phyloP scores from a whole-genome alignment of 371 early-diverging fungal species.

The Mucor plumbeus region DNA sequence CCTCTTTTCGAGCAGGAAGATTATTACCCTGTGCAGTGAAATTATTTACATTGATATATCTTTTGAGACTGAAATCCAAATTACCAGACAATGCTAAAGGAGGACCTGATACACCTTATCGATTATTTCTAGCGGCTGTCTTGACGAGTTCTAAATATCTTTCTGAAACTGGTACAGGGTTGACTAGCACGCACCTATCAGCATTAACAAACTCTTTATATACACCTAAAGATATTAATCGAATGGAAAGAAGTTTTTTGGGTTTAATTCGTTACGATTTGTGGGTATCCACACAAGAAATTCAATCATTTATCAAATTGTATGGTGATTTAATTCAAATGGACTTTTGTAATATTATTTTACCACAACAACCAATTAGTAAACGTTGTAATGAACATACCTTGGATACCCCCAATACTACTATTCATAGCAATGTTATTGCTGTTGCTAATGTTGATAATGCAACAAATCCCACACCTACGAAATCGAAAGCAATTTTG shows the following conservation, averaged over 20 bases:
- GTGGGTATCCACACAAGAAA: conserved; percentile 30
- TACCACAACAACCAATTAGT: conserved; percentile 10
- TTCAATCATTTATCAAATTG: conserved; percentile 27
- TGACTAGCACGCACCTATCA: conserved; percentile 40
- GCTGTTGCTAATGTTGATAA: not conserved
- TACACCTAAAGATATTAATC: conserved; percentile 58
- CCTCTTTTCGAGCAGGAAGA: not conserved
- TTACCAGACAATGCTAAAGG: conserved; percentile 62
- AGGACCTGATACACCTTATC: conserved; percentile 67
- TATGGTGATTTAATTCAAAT: conserved; percentile 27
- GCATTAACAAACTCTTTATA: conserved; percentile 59
- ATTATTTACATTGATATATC: conserved; percentile 59
- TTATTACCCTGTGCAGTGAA: conserved; percentile 21
- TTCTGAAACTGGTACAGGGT: conserved; percentile 29
- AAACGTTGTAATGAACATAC: conserved; percentile 1
- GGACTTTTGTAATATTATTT: conserved; percentile 10
- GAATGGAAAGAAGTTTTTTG: conserved; percentile 70
- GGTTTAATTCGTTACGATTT: conserved; percentile 45
- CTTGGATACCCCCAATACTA: not conserved
- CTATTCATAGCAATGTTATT: not conserved
- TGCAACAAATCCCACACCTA: not conserved
- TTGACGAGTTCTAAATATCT: conserved; percentile 61
- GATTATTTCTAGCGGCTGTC: conserved; percentile 67
- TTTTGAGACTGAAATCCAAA: conserved; percentile 60
- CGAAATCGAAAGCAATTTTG: not conserved